Evolutionary conservation across 2,329 filamentous ascomycete genomes (phyloP).

Genomic region (Orbilia quercus): DNA sequence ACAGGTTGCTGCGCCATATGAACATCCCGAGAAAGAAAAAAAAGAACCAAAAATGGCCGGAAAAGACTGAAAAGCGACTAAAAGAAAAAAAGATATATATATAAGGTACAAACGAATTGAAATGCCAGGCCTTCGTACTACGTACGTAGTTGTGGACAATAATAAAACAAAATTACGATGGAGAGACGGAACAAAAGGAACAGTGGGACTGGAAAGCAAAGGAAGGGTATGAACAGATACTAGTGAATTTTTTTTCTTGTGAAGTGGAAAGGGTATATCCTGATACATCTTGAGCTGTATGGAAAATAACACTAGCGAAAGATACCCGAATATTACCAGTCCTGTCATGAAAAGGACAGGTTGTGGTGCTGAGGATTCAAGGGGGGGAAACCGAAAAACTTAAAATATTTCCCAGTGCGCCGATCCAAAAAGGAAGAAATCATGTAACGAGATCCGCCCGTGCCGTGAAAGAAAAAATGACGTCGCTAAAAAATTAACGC

Average conservation of each 20-base stretch:
- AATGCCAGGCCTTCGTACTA: conserved; percentile 31
- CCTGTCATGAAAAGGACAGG: conserved; percentile 4
- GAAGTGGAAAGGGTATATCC: conserved; percentile 27
- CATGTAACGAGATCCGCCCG: conserved; percentile 33
- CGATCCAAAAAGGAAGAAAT: conserved; percentile 38
- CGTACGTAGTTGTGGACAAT: conserved; percentile 25
- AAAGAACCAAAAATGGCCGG: conserved; percentile 21
- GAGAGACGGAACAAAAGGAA: conserved; percentile 18
- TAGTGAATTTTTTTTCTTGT: conserved; percentile 42
- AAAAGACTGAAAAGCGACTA: conserved; percentile 8
- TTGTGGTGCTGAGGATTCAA: conserved; percentile 13
- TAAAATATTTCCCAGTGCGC: conserved; percentile 28
- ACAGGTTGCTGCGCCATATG: conserved; percentile 54
- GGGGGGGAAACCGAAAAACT: conserved; percentile 18
- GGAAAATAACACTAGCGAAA: conserved; percentile 20
- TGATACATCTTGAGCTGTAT: conserved; percentile 36
- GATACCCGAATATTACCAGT: conserved; percentile 29
- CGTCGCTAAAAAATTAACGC: conserved; percentile 50
- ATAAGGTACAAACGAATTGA: conserved; percentile 55
- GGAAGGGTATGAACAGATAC: conserved; percentile 37
- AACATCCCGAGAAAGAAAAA: conserved; percentile 51
- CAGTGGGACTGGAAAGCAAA: conserved; percentile 6
- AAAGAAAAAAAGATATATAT: conserved; percentile 13
- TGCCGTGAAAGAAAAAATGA: conserved; percentile 26
- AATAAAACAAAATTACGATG: conserved; percentile 17